Evolutionary conservation across 1,284 basidiomycete genomes (phyloP), one percentile per base, ranked within the genome.

Genomic region (Exobasidium cylindrosporum): DNA sequence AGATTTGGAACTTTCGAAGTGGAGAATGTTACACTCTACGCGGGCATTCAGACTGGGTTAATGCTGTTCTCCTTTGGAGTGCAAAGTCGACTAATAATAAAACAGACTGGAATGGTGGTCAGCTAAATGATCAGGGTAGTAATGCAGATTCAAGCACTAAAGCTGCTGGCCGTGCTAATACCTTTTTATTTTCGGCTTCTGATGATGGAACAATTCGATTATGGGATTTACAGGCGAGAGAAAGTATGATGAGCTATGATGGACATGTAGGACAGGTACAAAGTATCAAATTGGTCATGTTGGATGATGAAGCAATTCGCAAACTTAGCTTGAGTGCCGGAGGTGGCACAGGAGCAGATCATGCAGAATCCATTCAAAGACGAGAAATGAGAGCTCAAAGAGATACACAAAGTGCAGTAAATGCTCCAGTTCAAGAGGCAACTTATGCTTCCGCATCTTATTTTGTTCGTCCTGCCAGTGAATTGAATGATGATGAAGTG

Each of bases 241-340:
- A 88, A 21, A 97, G 92, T 76, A 85, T 97, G 46, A 86, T 90
- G 30, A 87, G 88, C 60, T 92, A 95, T 77, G 85, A 84, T 13
- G 96, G 94, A 0, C 95, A 99, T 81, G 88, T 95, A 61, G 92
- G 90, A 0, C 94, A 97, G 78, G 91, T 98, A 4, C 95, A 99
- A 83, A 90, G 88, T 72, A 85, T 98, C 80, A 89, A 87, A 74
- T 82, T 97, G 29, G 81, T 96, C 52, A 84, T 87, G 69, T 68
- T 78, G 68, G 72, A 77, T 58, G 67, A 73, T 26, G 70, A 69
- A 23, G 72, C 75, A n/a, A 65, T 78, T 2, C 60, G 68, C 35
- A 70, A 76, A 66, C 63, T 79, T 23, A 67, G 64, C 45, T 61
- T 64, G 32, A 70, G 67, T 44, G 68, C 66, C 29, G 49, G 65